These are phyloP conservation scores for Scedosporium apiospermum DNA, from an alignment of 2,329 filamentous ascomycete genomes.

Conservation along the genomic window DNA sequence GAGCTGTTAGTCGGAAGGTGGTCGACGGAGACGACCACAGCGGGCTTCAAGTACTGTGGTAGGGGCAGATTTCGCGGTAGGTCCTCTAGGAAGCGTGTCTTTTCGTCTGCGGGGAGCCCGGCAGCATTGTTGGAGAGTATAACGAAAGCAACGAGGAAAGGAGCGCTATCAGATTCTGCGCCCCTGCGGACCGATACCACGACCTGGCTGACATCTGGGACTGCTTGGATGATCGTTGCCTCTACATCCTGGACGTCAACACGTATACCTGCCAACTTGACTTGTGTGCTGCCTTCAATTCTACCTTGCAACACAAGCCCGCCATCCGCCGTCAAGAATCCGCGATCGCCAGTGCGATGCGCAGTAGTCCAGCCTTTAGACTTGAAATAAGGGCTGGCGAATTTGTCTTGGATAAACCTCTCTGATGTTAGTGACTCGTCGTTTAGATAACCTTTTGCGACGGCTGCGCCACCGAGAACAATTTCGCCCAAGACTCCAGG, in stretches of 20 bases:
- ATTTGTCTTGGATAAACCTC: constrained; percentile 11
- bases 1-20: constrained; percentile 18
- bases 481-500: constrained; percentile 14
- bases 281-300: constrained; percentile 29
- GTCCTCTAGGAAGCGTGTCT: constrained; percentile 6
- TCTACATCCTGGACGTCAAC: constrained; percentile 35
- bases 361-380: constrained; percentile 16
- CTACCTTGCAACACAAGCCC: constrained; percentile 25
- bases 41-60: constrained; percentile 25
- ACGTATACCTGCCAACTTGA: constrained; percentile 35
- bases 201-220: constrained; percentile 13
- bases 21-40: constrained; percentile 16
- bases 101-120: constrained; percentile 4
- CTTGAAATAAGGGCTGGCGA: constrained; percentile 7
- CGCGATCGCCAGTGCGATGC: constrained; percentile 32
- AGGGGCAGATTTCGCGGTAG: constrained; percentile 15
- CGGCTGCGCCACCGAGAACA: constrained; percentile 25
- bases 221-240: constrained; percentile 13
- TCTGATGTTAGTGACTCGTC: constrained; percentile 10
- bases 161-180: not conserved
- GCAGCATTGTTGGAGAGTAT: not conserved
- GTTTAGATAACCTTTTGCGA: constrained; percentile 30
- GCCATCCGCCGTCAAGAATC: constrained; percentile 22
- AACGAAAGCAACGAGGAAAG: not conserved
- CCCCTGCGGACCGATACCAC: constrained; percentile 13